Evolutionary conservation across 2,329 filamentous ascomycete species (phyloP).

Genomic region (Chaetomiaceae sp.): DNA sequence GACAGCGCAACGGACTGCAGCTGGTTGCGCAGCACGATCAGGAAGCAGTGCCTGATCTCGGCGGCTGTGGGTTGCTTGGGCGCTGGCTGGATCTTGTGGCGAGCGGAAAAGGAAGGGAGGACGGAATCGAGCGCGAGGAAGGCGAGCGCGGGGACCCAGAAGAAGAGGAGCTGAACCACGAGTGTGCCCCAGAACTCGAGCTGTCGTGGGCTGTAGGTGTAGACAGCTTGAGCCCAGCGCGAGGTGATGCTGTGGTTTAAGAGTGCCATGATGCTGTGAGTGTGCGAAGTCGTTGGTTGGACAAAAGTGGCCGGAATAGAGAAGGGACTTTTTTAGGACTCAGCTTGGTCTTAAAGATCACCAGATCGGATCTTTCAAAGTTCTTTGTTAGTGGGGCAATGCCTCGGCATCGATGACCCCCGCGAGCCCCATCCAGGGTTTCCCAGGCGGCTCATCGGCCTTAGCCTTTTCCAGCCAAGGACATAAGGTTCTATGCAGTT

Average conservation of each 20-base stretch:
- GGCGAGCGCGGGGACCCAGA: slow-evolving; percentile 39
- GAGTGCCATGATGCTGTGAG: background rate
- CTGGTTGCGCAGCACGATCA: slow-evolving; percentile 44
- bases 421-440: too few relatives aligned
- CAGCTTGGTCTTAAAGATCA: too few relatives aligned
- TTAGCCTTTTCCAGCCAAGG: too few relatives aligned
- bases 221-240: slow-evolving; percentile 21
- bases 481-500: too few relatives aligned
- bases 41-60: slow-evolving; percentile 40
- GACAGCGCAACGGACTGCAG: slow-evolving; percentile 33
- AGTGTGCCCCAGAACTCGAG: slow-evolving; percentile 39
- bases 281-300: too few relatives aligned
- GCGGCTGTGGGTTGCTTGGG: slow-evolving; percentile 41
- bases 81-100: slow-evolving; percentile 49
- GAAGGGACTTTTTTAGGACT: too few relatives aligned
- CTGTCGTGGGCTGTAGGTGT: slow-evolving; percentile 17
- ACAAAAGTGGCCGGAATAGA: too few relatives aligned
- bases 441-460: too few relatives aligned
- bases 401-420: too few relatives aligned
- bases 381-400: too few relatives aligned
- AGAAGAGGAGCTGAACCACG: slow-evolving; percentile 37
- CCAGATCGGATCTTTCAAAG: too few relatives aligned
- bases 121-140: slow-evolving; percentile 39
- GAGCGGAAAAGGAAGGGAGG: slow-evolving; percentile 41
- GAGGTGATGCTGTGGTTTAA: background rate